Conservation (phyloP, 1,284 basidiomycete species). For the Sporisorium exsertum region DNA sequence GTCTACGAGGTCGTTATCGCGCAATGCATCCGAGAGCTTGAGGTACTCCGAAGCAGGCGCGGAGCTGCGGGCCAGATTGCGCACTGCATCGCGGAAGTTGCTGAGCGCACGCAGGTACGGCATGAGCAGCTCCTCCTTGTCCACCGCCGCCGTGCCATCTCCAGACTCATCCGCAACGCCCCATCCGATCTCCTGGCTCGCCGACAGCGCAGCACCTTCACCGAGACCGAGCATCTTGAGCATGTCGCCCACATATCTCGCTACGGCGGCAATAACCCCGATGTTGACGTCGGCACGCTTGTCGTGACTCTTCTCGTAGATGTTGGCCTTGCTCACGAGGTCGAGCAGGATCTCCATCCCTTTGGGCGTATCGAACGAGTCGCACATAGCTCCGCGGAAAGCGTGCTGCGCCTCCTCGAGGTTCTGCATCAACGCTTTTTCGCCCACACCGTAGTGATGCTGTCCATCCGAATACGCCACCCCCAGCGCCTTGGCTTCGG, state of each 20-base stretch:
- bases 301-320: constrained; percentile 76
- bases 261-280: constrained; percentile 78
- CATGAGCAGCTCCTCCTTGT: constrained; percentile 87
- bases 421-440: constrained; percentile 71
- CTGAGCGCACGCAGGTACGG: constrained; percentile 89
- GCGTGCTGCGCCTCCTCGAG: constrained; percentile 80
- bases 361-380: constrained; percentile 94
- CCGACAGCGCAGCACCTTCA: constrained; percentile 74
- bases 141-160: constrained; percentile 32
- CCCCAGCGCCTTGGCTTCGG: constrained; percentile 64
- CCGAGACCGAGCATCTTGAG: constrained; percentile 94
- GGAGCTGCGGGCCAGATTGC: constrained; percentile 79
- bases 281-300: constrained; percentile 75
- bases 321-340: constrained; percentile 86
- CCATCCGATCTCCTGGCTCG: constrained; percentile 62
- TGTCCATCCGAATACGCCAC: constrained; percentile 71
- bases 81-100: constrained; percentile 89
- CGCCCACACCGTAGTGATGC: constrained; percentile 70
- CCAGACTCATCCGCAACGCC: constrained; percentile 47
- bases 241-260: constrained; percentile 89
- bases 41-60: constrained; percentile 61
- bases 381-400: constrained; percentile 91
- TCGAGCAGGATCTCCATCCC: constrained; percentile 84
- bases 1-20: constrained; percentile 89
- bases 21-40: constrained; percentile 77